Evolutionary conservation across 1,284 basidiomycete genomes (phyloP), one percentile per base, ranked within the genome.

Genomic region (Malassezia sympodialis): DNA sequence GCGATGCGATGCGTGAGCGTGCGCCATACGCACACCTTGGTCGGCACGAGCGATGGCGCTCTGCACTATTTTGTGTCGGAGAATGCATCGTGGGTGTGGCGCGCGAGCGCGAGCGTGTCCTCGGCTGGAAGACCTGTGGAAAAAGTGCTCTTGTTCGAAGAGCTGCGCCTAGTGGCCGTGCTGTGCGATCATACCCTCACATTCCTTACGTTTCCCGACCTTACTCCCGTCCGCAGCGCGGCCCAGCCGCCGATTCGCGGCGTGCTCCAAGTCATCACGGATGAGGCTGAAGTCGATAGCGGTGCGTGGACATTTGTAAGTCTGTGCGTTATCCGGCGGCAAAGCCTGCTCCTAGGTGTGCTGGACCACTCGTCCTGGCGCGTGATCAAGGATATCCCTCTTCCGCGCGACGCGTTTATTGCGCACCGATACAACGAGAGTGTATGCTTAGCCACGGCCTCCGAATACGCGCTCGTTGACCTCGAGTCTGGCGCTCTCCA

Each of bases 401-500:
- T 72, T 0, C 62, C 65, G 10, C 59, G 62, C 40, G 69, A 70
- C 19, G 69, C 66, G n/a, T 60, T 66, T 23, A 62, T 72, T 42
- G 69, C 69, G 10, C 49, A 64, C 8, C 58, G 69, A 41, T 66
- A 59, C 41, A 61, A 62, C 8, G 61, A 70, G 34, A 52, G 53
- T 15, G 61, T 73, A n/a, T 70, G 68, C 48, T 57, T 72, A 14
- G 68, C 69, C 32, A 66, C 64, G n/a, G 59, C 65, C 1, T 59
- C 67, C 40, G 64, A 63, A 17, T 73, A 73, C 58, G 62, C 58
- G 31, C 59, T 73, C 23, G 59, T 72, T 32, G 56, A 69, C 34
- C 60, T 73, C 10, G 59, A 61, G 15, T 49, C 58, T 10, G 62
- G 63, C 5, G 42, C 27, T 10, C 48, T 66, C 41, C 65, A 62